phyloP scores from a whole-genome alignment of 306 rosid species.

The Morella rubra region DNA sequence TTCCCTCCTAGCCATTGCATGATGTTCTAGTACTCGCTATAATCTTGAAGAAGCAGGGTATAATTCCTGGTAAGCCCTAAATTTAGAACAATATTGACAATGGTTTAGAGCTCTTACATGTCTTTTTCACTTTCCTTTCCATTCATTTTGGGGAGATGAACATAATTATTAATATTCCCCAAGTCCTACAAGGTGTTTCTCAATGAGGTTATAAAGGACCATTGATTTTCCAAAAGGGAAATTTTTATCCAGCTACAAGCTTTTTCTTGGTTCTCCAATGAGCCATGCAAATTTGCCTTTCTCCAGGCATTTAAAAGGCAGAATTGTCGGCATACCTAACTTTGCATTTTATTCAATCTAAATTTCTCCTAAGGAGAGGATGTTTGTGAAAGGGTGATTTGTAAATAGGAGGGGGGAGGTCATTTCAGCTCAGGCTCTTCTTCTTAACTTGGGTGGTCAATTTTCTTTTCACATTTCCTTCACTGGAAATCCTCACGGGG shows the following conservation, averaged over 20 bases:
- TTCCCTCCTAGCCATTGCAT: not conserved
- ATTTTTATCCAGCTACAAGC: no score
- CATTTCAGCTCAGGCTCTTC: not conserved
- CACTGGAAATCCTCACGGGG: not conserved
- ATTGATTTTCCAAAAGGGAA: not conserved
- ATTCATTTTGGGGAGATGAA: not conserved
- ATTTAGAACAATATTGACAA: not conserved
- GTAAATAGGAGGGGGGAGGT: not conserved
- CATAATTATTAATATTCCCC: not conserved
- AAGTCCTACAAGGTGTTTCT: not conserved
- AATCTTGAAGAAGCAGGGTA: not conserved
- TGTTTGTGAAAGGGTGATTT: not conserved
- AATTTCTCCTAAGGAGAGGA: not conserved
- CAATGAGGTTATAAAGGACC: not conserved
- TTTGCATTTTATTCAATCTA: not conserved
- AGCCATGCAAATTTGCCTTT: not conserved
- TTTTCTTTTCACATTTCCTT: not conserved
- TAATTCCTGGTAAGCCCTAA: not conserved
- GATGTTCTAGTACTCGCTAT: not conserved
- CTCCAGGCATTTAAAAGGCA: not conserved
- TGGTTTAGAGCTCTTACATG: not conserved
- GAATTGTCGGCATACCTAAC: not conserved
- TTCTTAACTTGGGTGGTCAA: not conserved
- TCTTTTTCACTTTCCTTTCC: not conserved
- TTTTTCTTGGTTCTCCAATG: not conserved